Evolutionary conservation across 208 protist genomes (phyloP).

Genomic region (Vickermania spadyakhi): DNA sequence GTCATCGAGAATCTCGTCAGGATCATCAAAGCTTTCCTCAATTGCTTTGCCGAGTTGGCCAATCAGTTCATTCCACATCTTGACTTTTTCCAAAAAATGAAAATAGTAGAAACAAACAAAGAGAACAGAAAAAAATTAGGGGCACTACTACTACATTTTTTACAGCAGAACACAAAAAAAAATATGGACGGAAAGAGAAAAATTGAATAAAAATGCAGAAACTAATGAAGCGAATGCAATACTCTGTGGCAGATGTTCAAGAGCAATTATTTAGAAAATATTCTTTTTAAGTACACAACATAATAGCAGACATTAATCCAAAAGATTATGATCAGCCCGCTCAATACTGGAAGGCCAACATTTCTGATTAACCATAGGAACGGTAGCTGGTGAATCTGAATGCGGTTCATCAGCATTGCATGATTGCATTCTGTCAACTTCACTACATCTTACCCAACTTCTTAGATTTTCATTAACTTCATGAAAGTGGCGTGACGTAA

Average conservation of each 20-base stretch:
- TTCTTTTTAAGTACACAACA: background rate
- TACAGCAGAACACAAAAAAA: background rate
- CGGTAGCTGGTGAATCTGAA: no score
- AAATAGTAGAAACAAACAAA: no score
- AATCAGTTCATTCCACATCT: conserved; percentile 56
- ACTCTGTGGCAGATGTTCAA: background rate
- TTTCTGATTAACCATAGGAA: no score
- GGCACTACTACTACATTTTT: background rate
- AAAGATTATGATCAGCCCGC: background rate
- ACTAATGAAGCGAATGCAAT: background rate
- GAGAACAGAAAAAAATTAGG: no score
- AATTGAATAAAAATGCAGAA: conserved; percentile 7
- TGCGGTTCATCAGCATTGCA: background rate
- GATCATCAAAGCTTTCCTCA: conserved; percentile 39
- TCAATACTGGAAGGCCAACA: background rate
- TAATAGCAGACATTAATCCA: background rate
- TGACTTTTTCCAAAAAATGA: background rate
- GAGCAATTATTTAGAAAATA: background rate
- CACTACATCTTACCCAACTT: background rate
- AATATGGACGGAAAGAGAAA: conserved; percentile 2
- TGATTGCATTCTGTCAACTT: background rate
- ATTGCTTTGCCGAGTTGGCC: conserved; percentile 61
- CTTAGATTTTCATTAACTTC: background rate
- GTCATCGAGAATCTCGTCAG: conserved; percentile 24
- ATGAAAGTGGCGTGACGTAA: no score